Percentiles rank a stretch among this genome's conserved stretches.
phyloP scores from a whole-genome alignment of 257 asterid genomes.

The Hygrophila difformis region DNA sequence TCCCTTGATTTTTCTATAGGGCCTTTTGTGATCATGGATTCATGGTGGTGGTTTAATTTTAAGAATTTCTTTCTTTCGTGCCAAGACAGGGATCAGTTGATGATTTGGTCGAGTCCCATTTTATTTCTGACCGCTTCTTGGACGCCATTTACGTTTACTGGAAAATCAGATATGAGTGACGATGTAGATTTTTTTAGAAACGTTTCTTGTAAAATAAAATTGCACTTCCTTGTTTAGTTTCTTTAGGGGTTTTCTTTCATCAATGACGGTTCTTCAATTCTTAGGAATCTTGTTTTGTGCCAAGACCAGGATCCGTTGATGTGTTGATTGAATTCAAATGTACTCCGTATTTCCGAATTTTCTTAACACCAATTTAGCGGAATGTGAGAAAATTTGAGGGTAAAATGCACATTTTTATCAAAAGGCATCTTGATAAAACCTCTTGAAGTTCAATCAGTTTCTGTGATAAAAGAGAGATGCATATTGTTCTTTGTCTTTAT shows the following conservation, averaged over 20 bases:
- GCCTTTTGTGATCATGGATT: no score
- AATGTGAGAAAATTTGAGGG: slow-evolving; percentile 7
- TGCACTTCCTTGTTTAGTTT: not conserved
- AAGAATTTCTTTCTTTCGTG: no score
- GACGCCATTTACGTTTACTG: no score
- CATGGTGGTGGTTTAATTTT: no score
- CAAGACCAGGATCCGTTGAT: not conserved
- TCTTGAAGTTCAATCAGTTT: no score
- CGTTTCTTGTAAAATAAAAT: not conserved
- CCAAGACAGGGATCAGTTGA: not conserved
- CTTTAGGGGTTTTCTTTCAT: slow-evolving; percentile 14
- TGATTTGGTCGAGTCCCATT: not conserved
- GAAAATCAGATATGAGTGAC: no score
- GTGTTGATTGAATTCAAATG: slow-evolving; percentile 6
- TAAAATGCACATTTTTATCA: slow-evolving; percentile 5
- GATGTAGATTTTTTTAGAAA: not conserved
- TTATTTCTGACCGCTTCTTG: no score
- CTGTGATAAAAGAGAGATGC: no score
- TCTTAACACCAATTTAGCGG: no score
- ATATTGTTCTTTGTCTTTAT: no score
- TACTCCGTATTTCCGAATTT: slow-evolving; percentile 1
- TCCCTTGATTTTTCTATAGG: no score
- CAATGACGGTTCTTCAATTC: not conserved
- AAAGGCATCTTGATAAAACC: no score
- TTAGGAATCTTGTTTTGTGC: slow-evolving; percentile 1